Percentiles rank a stretch among this genome's conserved stretches.
These are phyloP conservation scores for Wickerhamiella qilinensis DNA, from an alignment of 805 yeast species.

Conservation along the genomic window DNA sequence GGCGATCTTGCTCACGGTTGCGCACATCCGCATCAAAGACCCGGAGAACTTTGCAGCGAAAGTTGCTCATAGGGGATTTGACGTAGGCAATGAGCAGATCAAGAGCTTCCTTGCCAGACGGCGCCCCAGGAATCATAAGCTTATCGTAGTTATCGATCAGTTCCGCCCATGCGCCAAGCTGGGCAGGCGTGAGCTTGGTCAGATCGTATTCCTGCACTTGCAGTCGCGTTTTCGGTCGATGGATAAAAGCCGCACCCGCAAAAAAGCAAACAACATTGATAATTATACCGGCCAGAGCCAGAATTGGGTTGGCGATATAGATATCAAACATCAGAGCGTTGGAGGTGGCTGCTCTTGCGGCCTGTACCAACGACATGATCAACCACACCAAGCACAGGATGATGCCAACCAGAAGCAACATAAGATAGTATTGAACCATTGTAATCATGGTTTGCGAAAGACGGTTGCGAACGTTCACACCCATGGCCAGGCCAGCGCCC, in stretches of 20 bases:
- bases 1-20: conserved; percentile 1
- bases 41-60: conserved; percentile 20
- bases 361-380: conserved; percentile 3
- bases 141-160: conserved; percentile 20
- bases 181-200: conserved; percentile 12
- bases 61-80: conserved; percentile 14
- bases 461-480: conserved; percentile 13
- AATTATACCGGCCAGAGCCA: conserved; percentile 10
- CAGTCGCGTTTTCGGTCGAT: conserved; percentile 16
- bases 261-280: conserved; percentile 13
- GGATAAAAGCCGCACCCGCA: conserved; percentile 13
- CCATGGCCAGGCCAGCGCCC: conserved; percentile 13
- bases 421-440: conserved; percentile 8
- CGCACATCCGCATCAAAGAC: conserved; percentile 16
- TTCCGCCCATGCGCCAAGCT: conserved; percentile 18
- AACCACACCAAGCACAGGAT: conserved; percentile 13
- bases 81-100: conserved; percentile 21
- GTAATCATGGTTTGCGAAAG: conserved; percentile 10
- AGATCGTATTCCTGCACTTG: conserved; percentile 20
- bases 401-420: conserved; percentile 6
- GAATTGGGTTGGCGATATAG: conserved; percentile 13
- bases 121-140: conserved; percentile 17
- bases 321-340: conserved; percentile 8
- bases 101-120: conserved; percentile 21
- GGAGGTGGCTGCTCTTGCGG: background rate